A percentile compares a stretch with the other conserved stretches of the same genome.
phyloP scores from a whole-genome alignment of 2,329 filamentous ascomycete species.

The Hymenoscyphus occultus region DNA sequence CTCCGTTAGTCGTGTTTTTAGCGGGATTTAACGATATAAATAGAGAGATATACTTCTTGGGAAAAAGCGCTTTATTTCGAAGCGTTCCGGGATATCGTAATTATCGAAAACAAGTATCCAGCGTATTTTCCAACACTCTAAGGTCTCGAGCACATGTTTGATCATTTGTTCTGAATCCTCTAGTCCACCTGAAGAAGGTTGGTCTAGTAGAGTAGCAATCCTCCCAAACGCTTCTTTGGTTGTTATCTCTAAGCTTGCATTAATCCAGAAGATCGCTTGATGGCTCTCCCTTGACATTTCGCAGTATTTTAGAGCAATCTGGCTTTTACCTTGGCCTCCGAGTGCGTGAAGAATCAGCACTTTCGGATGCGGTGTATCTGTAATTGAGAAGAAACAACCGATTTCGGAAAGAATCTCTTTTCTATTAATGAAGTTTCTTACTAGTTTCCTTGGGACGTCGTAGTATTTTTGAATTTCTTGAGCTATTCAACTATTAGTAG shows the following conservation, averaged over 20 bases:
- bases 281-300: constrained; percentile 6
- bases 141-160: neutral
- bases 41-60: constrained; percentile 5
- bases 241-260: constrained; percentile 7
- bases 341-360: constrained; percentile 17
- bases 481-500: constrained; percentile 7
- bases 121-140: constrained; percentile 23
- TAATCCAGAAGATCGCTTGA: constrained; percentile 13
- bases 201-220: constrained; percentile 6
- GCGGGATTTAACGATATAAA: neutral
- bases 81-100: constrained; percentile 28
- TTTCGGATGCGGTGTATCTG: constrained; percentile 4
- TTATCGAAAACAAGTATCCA: constrained; percentile 39
- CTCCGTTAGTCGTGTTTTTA: neutral
- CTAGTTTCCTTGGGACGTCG: constrained; percentile 9
- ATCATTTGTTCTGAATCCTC: constrained; percentile 1
- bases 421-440: constrained; percentile 5
- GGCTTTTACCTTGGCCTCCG: constrained; percentile 13
- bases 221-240: constrained; percentile 9
- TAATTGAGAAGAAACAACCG: neutral
- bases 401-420: constrained; percentile 7
- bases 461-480: constrained; percentile 9
- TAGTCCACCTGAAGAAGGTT: neutral
- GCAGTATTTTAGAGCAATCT: constrained; percentile 14
- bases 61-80: neutral